Percentiles rank a stretch among this genome's conserved stretches.
Conservation (phyloP, 2,329 filamentous ascomycete genomes). For the Paramyrothecium sp. region DNA sequence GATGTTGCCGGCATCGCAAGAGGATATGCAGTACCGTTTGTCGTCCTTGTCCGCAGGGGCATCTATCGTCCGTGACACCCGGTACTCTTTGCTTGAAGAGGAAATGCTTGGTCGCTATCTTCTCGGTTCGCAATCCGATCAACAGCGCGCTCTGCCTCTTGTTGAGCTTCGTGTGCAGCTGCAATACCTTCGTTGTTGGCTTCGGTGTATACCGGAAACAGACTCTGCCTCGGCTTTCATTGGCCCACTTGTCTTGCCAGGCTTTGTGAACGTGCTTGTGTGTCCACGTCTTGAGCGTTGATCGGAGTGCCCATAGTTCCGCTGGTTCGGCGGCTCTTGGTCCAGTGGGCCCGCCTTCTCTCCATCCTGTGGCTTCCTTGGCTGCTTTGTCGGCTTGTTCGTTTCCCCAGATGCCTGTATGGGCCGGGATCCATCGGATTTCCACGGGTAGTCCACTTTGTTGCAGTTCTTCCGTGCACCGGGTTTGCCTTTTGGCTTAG, state of each 20-base stretch:
- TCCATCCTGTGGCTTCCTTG: background rate
- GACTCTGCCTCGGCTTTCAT: background rate
- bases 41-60: slow-evolving; percentile 6
- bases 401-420: slow-evolving; percentile 5
- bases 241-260: background rate
- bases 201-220: background rate
- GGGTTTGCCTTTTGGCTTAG: slow-evolving; percentile 4
- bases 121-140: slow-evolving; percentile 5
- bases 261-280: background rate
- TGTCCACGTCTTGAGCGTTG: background rate
- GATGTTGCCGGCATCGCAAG: slow-evolving; percentile 1
- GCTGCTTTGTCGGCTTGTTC: background rate
- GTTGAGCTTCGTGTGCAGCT: slow-evolving; percentile 3
- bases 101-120: slow-evolving; percentile 8
- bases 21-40: slow-evolving; percentile 10
- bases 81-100: slow-evolving; percentile 11
- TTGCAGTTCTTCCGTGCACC: slow-evolving; percentile 1
- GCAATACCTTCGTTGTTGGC: background rate
- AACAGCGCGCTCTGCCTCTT: slow-evolving; percentile 6
- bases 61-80: slow-evolving; percentile 4
- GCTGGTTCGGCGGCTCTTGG: background rate
- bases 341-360: background rate
- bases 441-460: background rate
- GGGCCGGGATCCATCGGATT: slow-evolving; percentile 1
- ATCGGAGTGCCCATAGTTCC: background rate